These are phyloP conservation scores for Pythium dissotocum DNA, from an alignment of 352 stramenopile genomes.

Conservation along the genomic window DNA sequence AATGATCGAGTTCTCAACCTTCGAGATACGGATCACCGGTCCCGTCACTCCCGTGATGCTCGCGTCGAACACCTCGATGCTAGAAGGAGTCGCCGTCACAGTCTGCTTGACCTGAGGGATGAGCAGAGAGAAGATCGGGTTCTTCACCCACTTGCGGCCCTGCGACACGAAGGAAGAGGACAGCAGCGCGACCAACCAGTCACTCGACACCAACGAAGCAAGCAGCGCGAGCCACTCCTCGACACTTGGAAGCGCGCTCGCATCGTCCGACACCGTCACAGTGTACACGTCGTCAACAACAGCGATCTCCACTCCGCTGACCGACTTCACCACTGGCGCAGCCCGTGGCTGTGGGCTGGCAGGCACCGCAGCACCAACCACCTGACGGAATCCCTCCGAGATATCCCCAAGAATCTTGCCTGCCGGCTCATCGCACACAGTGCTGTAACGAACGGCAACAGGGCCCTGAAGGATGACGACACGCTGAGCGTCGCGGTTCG, in stretches of 20 bases:
- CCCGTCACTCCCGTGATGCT: conserved; percentile 32
- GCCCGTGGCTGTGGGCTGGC: background rate
- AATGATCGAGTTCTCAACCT: conserved; percentile 36
- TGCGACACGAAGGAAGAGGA: conserved; percentile 51
- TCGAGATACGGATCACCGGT: conserved; percentile 57
- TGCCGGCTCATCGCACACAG: conserved; percentile 69
- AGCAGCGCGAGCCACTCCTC: conserved; percentile 51
- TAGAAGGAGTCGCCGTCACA: conserved; percentile 27
- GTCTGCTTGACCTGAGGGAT: conserved; percentile 48
- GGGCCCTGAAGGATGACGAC: conserved; percentile 86
- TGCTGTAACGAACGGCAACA: conserved; percentile 82
- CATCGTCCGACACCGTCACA: conserved; percentile 33
- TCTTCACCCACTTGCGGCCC: conserved; percentile 69
- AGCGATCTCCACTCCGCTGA: conserved; percentile 23
- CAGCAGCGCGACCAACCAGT: conserved; percentile 59
- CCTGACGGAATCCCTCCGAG: conserved; percentile 48
- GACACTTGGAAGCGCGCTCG: conserved; percentile 30
- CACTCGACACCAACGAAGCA: conserved; percentile 35
- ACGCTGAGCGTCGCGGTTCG: conserved; percentile 70
- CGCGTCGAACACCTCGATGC: conserved; percentile 22
- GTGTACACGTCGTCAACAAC: conserved; percentile 29
- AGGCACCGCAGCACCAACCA: conserved; percentile 30
- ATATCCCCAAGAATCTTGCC: conserved; percentile 76
- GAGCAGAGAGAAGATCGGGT: conserved; percentile 59
- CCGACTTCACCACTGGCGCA: background rate